phyloP scores from a whole-genome alignment of 2,329 filamentous ascomycete genomes.

The Fusarium torreyae region DNA sequence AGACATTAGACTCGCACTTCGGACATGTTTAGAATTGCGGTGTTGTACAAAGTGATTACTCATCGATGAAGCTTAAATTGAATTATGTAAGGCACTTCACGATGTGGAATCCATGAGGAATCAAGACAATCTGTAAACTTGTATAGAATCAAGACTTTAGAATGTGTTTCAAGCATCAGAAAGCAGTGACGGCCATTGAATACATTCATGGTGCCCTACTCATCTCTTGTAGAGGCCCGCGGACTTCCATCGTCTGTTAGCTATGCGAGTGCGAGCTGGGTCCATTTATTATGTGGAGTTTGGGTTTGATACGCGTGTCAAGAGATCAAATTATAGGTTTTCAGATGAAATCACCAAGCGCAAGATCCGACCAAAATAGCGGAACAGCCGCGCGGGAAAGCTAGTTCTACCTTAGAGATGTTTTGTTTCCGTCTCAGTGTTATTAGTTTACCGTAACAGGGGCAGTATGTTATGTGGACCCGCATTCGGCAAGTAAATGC shows the following conservation, averaged over 20 bases:
- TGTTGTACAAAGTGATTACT: constrained; percentile 21
- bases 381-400: constrained; percentile 10
- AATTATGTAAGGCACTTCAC: neutral
- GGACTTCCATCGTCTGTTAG: no score
- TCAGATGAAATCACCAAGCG: constrained; percentile 9
- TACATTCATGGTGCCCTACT: no score
- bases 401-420: constrained; percentile 3
- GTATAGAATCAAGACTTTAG: neutral
- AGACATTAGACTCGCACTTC: neutral
- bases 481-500: no score
- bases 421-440: constrained; percentile 17
- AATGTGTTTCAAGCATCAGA: no score
- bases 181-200: no score
- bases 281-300: neutral
- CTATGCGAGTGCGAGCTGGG: neutral
- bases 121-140: neutral
- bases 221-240: no score
- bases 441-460: neutral
- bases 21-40: neutral
- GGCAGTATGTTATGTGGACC: neutral
- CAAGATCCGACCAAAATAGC: constrained; percentile 7
- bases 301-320: neutral
- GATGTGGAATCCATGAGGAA: constrained; percentile 3
- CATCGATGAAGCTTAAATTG: constrained; percentile 15
- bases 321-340: neutral